Conservation (phyloP, 179 eudicot genomes). For the Spergularia azorica region DNA sequence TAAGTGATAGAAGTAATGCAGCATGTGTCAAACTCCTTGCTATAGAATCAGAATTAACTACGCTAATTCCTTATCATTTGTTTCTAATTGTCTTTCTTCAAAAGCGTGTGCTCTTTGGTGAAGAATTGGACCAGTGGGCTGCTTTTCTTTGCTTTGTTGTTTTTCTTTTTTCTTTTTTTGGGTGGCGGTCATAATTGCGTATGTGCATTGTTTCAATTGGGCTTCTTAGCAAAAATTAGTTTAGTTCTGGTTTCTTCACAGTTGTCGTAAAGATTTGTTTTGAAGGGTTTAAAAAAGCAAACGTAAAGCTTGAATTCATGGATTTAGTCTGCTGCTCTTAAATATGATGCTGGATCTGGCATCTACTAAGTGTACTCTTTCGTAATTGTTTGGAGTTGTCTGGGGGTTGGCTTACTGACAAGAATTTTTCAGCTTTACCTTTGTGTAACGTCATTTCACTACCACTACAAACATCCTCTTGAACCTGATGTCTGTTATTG, state of each 20-base stretch:
- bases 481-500: neutral
- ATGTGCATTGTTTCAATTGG: neutral
- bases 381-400: neutral
- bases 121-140: too few species aligned
- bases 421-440: too few species aligned
- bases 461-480: neutral
- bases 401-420: neutral
- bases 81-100: neutral
- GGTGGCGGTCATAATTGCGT: neutral
- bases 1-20: neutral
- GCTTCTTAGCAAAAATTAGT: neutral
- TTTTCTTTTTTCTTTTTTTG: too few species aligned
- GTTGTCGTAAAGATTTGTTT: neutral
- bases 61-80: neutral
- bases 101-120: neutral
- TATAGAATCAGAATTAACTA: neutral
- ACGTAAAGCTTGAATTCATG: neutral
- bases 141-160: too few species aligned
- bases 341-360: neutral
- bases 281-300: neutral
- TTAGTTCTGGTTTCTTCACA: neutral
- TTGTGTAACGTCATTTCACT: too few species aligned
- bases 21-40: neutral
- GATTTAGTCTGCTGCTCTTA: neutral
- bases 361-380: neutral